Evolutionary conservation across 2,329 filamentous ascomycete genomes (phyloP).

Genomic region (Diaporthe sp.): DNA sequence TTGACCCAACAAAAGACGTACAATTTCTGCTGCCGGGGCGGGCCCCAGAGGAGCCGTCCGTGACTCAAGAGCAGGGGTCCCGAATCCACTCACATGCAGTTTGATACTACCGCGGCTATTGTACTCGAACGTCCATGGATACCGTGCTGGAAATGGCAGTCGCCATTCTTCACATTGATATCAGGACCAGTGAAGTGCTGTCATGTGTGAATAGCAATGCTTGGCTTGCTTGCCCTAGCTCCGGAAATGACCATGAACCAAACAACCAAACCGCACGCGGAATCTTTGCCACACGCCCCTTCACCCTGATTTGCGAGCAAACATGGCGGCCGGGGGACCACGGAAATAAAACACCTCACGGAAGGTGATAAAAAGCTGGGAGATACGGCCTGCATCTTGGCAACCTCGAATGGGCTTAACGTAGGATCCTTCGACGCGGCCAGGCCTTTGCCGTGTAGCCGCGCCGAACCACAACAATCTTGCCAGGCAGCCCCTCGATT

Average conservation of each 20-base stretch:
- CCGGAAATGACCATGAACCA: not conserved
- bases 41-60: not conserved
- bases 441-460: not conserved
- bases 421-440: conserved; percentile 17
- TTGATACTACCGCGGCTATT: not conserved
- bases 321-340: not conserved
- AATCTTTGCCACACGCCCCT: not conserved
- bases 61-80: not conserved
- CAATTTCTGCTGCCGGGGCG: not conserved
- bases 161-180: not conserved
- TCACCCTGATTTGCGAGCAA: not conserved
- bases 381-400: conserved; percentile 16
- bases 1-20: not conserved
- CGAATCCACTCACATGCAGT: not conserved
- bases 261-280: not conserved
- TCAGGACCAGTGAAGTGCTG: not conserved
- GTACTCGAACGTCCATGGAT: not conserved
- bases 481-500: not conserved
- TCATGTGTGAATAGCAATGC: not conserved
- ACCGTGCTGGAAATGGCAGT: not conserved
- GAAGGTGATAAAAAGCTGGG: not conserved
- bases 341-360: not conserved
- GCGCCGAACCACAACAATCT: not conserved
- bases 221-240: not conserved
- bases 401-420: not conserved